Conservation (phyloP, 2,329 filamentous ascomycete genomes). For the Rugonectria rugulosa region DNA sequence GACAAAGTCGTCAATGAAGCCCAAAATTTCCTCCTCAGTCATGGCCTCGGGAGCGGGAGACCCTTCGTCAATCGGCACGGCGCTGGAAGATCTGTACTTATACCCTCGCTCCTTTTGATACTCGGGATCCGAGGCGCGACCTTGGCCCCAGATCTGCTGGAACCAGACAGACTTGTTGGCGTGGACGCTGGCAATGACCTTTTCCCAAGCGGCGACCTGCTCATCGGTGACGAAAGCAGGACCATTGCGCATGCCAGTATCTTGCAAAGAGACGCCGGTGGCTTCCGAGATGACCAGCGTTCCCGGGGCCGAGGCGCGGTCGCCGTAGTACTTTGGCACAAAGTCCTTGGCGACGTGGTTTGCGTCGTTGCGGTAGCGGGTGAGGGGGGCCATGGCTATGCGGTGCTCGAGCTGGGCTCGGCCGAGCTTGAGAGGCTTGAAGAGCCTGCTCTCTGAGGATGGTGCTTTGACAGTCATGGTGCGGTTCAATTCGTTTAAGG, state of each 20-base stretch:
- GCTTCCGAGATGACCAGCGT: not conserved
- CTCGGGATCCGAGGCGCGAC: no score
- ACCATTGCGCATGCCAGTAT: not conserved
- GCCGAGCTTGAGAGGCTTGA: not conserved
- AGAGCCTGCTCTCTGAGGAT: slow-evolving; percentile 57
- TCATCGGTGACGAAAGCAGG: slow-evolving; percentile 12
- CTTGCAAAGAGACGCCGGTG: not conserved
- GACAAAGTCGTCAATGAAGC: not conserved
- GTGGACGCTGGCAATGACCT: slow-evolving; percentile 11
- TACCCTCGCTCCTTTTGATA: slow-evolving; percentile 54
- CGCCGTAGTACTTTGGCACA: not conserved
- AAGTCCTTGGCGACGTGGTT: not conserved
- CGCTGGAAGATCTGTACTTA: no score
- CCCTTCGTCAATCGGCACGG: slow-evolving; percentile 6
- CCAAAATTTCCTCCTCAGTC: not conserved
- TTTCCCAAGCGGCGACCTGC: slow-evolving; percentile 15
- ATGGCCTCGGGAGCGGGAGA: slow-evolving; percentile 16
- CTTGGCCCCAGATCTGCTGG: no score
- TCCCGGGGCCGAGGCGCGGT: not conserved
- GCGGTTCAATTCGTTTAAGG: no score
- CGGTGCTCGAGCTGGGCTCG: not conserved
- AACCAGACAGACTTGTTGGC: not conserved
- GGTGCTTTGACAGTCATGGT: no score
- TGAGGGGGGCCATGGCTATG: slow-evolving; percentile 2
- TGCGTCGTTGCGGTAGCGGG: not conserved